Percentiles rank a stretch among this genome's conserved stretches.
phyloP scores from a whole-genome alignment of 257 asterid genomes.

The Solanum sitiens region DNA sequence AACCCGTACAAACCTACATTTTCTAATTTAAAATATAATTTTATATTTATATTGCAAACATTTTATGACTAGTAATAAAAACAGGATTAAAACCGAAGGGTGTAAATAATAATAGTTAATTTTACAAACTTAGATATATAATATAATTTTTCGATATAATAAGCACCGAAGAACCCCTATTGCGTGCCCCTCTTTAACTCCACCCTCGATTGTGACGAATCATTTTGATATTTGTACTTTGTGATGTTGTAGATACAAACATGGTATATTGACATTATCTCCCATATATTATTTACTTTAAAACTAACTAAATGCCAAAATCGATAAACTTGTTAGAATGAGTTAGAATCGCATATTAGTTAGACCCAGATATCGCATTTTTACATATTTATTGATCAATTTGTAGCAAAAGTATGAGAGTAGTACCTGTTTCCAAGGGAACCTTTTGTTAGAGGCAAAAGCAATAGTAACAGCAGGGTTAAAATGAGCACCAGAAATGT shows the following conservation, averaged over 20 bases:
- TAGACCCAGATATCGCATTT: rapidly evolving
- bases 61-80: background rate
- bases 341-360: background rate
- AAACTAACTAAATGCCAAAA: background rate
- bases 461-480: constrained; percentile 89
- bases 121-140: background rate
- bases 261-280: background rate
- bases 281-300: background rate
- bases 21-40: background rate
- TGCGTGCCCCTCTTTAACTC: background rate
- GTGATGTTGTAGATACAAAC: background rate
- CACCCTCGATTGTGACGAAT: background rate
- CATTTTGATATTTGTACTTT: background rate
- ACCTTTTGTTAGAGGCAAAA: constrained; percentile 67
- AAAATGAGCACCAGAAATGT: constrained; percentile 88
- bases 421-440: constrained; percentile 58
- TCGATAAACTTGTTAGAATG: background rate
- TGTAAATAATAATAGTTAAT: background rate
- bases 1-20: background rate
- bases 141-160: background rate
- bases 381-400: background rate
- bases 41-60: background rate
- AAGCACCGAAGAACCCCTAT: background rate
- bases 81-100: background rate
- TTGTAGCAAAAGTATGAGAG: background rate